Evolutionary conservation across 164 flowering plant genomes (phyloP), one percentile per base, ranked within the genome.

Genomic region (Hamamelis virginiana): DNA sequence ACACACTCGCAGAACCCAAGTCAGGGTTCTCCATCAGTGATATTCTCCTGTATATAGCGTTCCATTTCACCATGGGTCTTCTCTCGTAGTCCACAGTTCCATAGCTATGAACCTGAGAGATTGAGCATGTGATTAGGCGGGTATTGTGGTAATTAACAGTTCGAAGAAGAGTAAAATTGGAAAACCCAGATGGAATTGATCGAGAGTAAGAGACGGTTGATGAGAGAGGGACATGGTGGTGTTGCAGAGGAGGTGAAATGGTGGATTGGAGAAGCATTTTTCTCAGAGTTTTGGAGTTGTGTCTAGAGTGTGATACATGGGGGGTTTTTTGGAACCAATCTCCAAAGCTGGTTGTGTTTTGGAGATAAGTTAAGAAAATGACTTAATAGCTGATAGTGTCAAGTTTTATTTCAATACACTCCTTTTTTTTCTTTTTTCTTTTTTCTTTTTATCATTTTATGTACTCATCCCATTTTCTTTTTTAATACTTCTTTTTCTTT

Each of bases 41-140:
- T 48, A 94, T 83, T 68, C 73, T 84, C 81, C 74, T 82, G 78
- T 77, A 91, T 3, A 89, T 57, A 5, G 75, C 66, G 66, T 74
- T 84, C 97, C 96, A 94, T 63, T 80, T 86, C 63, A 74, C 58
- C 64, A 68, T 15, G 8, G 89, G 85, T 45, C 80, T 81, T 19
- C 78, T 73, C 82, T 90, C 98, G 52, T 75, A 84, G 67, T 87
- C 96, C 55, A 77, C 74, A 1, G 91, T 87, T 5, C 90, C 88
- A 69, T 87, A 83, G 78, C 77, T 84, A 58, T 88, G 84, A 19
- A 81, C 74, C 62, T 85, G 78, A 10, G 96, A 83, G 4, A 82
- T 74, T 5, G 86, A 85, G 58, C 78, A 72, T 4, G 66, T 68
- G 66, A 81, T 41, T 33, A 62, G 8, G 16, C 11, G 25, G 23